Conservation (phyloP, 441 rosid genomes). For the Francoa sonchifolia region DNA sequence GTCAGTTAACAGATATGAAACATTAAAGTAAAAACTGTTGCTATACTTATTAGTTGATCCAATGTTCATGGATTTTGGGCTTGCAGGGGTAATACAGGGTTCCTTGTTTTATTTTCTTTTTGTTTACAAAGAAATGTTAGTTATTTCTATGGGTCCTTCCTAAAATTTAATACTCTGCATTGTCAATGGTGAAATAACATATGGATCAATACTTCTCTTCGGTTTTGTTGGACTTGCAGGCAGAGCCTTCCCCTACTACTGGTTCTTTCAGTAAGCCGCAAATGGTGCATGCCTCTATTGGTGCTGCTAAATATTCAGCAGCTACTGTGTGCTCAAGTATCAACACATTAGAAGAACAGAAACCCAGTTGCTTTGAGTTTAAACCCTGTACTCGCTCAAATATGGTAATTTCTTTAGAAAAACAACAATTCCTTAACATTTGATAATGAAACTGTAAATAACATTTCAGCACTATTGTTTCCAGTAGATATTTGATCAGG, state of each 20-base stretch:
- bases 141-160: too few relatives aligned
- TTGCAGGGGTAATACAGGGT: constrained; percentile 2
- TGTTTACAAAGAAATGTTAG: too few relatives aligned
- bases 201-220: neutral
- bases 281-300: constrained; percentile 25
- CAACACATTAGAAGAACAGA: constrained; percentile 25
- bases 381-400: constrained; percentile 48
- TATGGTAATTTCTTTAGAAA: constrained; percentile 37
- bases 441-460: neutral
- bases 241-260: constrained; percentile 86
- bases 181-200: neutral
- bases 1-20: neutral
- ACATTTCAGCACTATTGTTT: neutral
- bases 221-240: constrained; percentile 32
- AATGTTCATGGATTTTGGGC: constrained; percentile 2
- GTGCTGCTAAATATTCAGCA: constrained; percentile 27
- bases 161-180: neutral
- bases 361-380: constrained; percentile 54
- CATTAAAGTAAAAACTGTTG: constrained; percentile 6
- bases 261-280: constrained; percentile 70
- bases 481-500: neutral
- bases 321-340: constrained; percentile 23
- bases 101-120: constrained; percentile 5
- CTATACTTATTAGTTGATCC: constrained; percentile 5
- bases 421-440: neutral